Evolutionary conservation across 2,329 filamentous ascomycete species (phyloP).

Genomic region (Ceratocystiopsis minuta): DNA sequence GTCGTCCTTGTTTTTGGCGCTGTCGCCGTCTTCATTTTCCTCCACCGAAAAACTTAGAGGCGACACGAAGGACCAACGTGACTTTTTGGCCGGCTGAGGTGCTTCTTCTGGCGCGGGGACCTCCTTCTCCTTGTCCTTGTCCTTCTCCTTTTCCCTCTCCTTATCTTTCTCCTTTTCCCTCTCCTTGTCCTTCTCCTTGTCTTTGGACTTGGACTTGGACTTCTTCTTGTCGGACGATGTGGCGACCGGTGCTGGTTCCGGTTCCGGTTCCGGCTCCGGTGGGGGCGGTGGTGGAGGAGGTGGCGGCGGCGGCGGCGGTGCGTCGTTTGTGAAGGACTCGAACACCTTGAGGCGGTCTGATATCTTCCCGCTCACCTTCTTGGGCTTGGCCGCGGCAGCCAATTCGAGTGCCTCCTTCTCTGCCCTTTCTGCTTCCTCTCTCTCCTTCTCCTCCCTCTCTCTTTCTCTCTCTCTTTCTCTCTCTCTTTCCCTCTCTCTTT

Average conservation of each 20-base stretch:
- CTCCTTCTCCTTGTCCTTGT: conserved; percentile 16
- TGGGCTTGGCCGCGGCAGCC: conserved; percentile 12
- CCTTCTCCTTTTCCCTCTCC: conserved; percentile 8
- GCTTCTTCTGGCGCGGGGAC: not conserved
- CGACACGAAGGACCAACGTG: conserved; percentile 8
- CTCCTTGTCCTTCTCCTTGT: conserved; percentile 8
- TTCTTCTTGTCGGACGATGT: no score
- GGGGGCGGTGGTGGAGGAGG: conserved; percentile 15
- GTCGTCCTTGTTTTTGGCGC: conserved; percentile 1
- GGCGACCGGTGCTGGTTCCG: no score
- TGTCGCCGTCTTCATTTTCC: conserved; percentile 6
- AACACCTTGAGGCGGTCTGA: conserved; percentile 39
- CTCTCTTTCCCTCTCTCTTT: not conserved
- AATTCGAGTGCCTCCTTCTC: not conserved
- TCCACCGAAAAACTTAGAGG: conserved; percentile 8
- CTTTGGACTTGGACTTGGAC: no score
- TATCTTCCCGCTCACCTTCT: conserved; percentile 34
- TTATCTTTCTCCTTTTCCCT: conserved; percentile 15
- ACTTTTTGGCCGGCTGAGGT: conserved; percentile 4
- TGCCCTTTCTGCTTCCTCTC: not conserved
- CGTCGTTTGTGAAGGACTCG: conserved; percentile 24
- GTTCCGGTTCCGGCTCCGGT: conserved; percentile 14
- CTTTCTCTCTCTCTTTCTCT: not conserved
- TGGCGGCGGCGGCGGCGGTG: conserved; percentile 8
- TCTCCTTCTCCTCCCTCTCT: not conserved